Percentiles rank a stretch among this genome's conserved stretches.
phyloP scores from a whole-genome alignment of 768 basidiomycete species.

The Suillus americanus region DNA sequence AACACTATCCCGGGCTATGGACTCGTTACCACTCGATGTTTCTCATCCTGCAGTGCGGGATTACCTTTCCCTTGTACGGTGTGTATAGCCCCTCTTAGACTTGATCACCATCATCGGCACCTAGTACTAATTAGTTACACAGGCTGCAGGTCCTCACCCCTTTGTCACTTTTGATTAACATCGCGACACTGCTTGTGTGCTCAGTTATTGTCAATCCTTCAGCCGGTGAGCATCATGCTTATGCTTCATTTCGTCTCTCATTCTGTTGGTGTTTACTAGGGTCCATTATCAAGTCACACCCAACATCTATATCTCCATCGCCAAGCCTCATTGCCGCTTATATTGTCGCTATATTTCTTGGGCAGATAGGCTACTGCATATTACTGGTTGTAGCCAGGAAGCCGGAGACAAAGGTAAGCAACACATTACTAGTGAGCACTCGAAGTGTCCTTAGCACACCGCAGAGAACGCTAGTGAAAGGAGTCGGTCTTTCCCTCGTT shows the following conservation, averaged over 20 bases:
- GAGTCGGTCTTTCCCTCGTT: conserved; percentile 77
- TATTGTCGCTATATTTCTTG: conserved; percentile 56
- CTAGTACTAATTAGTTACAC: not conserved
- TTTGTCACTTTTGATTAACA: conserved; percentile 77
- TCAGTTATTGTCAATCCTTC: conserved; percentile 64
- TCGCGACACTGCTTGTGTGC: conserved; percentile 72
- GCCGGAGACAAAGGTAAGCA: conserved; percentile 74
- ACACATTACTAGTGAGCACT: not conserved
- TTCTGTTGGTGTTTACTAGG: conserved; percentile 31
- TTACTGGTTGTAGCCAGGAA: conserved; percentile 70
- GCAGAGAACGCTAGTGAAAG: conserved; percentile 68
- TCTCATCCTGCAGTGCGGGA: conserved; percentile 62
- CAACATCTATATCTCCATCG: conserved; percentile 72
- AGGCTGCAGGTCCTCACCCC: conserved; percentile 88
- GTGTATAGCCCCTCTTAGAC: conserved; percentile 13
- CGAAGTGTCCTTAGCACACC: conserved; percentile 4
- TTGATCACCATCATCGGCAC: not conserved
- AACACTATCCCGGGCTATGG: conserved; percentile 37
- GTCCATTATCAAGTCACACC: conserved; percentile 51
- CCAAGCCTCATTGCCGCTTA: conserved; percentile 58
- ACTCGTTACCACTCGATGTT: conserved; percentile 55
- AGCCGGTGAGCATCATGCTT: conserved; percentile 38
- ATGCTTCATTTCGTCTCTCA: not conserved
- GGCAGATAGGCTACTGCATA: conserved; percentile 81
- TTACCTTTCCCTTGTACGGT: conserved; percentile 65